These are phyloP conservation scores for Venturia carpophila DNA, from an alignment of 2,329 filamentous ascomycete species.

Conservation along the genomic window DNA sequence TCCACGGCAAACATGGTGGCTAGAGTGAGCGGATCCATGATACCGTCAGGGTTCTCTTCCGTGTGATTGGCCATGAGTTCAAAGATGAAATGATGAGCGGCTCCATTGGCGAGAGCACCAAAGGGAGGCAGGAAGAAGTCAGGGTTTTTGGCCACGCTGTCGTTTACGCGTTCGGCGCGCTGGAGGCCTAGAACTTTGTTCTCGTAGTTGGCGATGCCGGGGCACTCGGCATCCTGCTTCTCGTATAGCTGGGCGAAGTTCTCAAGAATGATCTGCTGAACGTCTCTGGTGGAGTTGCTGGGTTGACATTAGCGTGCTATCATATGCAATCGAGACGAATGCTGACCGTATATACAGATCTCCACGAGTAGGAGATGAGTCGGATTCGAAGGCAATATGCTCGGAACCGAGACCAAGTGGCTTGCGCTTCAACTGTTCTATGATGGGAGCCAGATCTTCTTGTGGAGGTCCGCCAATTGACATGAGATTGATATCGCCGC, in stretches of 20 bases:
- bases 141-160: slow-evolving; percentile 27
- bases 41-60: slow-evolving; percentile 31
- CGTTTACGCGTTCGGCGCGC: slow-evolving; percentile 26
- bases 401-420: slow-evolving; percentile 25
- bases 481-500: slow-evolving; percentile 1
- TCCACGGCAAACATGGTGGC: slow-evolving; percentile 35
- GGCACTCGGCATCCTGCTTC: slow-evolving; percentile 16
- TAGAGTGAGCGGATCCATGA: slow-evolving; percentile 31
- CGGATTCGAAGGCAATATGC: slow-evolving; percentile 32
- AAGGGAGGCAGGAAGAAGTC: slow-evolving; percentile 24
- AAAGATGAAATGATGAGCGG: slow-evolving; percentile 21
- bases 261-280: not conserved
- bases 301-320: not conserved
- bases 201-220: slow-evolving; percentile 27
- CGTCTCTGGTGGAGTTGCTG: slow-evolving; percentile 4
- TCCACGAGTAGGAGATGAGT: slow-evolving; percentile 27
- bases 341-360: slow-evolving; percentile 24
- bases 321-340: not conserved
- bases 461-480: slow-evolving; percentile 11
- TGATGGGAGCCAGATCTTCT: not conserved
- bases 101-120: slow-evolving; percentile 21
- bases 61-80: slow-evolving; percentile 35
- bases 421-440: slow-evolving; percentile 21
- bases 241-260: slow-evolving; percentile 11
- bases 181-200: slow-evolving; percentile 26